A percentile compares a stretch with the other conserved stretches of the same genome.
Evolutionary conservation across 1,139 yeast species (phyloP).

Genomic region (Taphrina sp.): DNA sequence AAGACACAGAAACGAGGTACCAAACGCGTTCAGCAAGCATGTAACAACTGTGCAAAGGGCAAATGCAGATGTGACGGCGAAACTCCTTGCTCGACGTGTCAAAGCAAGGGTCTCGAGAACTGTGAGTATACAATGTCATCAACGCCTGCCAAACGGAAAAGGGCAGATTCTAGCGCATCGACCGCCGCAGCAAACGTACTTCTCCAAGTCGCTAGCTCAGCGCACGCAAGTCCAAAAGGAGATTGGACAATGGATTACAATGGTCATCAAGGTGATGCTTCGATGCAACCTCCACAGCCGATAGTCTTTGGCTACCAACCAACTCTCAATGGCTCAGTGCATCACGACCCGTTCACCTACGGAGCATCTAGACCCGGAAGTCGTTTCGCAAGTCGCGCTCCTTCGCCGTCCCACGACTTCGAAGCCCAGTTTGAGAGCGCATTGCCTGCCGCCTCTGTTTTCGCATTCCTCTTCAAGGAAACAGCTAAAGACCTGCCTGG

Average conservation of each 20-base stretch:
- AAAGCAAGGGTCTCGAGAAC: conserved; percentile 15
- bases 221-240: conserved; percentile 26
- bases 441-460: conserved; percentile 21
- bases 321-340: conserved; percentile 1
- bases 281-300: conserved; percentile 28
- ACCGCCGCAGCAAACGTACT: conserved; percentile 28
- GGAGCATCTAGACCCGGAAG: conserved; percentile 19
- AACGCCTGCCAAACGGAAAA: conserved; percentile 26
- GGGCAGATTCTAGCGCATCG: conserved; percentile 30
- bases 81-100: conserved; percentile 28
- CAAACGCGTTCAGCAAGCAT: conserved; percentile 29
- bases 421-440: conserved; percentile 28
- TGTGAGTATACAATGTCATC: conserved; percentile 22
- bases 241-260: conserved; percentile 20
- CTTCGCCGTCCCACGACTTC: conserved; percentile 27
- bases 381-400: conserved; percentile 28
- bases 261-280: conserved; percentile 5
- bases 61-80: conserved; percentile 31
- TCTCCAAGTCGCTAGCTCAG: conserved; percentile 26
- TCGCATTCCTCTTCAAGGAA: conserved; percentile 27
- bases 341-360: conserved; percentile 13
- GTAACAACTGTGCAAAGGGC: conserved; percentile 29
- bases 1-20: conserved; percentile 27
- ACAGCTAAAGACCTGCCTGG: conserved; percentile 21
- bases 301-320: conserved; percentile 25